phyloP scores from a whole-genome alignment of 768 basidiomycete species.

The Leccinellum rugosiceps region DNA sequence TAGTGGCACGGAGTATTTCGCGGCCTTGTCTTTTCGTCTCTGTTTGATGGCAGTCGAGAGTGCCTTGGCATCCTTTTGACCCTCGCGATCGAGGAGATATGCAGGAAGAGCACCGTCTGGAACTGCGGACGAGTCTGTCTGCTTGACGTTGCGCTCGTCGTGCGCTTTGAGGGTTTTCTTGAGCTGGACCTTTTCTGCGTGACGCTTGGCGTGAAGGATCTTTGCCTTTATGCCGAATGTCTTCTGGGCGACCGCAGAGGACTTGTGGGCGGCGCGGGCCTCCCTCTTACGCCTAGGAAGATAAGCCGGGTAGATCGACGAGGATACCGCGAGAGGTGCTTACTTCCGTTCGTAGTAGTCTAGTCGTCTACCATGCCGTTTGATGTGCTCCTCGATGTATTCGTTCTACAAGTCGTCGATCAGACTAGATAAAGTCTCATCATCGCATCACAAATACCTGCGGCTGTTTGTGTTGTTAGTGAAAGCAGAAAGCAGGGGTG shows the following conservation, averaged over 20 bases:
- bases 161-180: conserved; percentile 99
- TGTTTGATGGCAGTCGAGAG: conserved; percentile 96
- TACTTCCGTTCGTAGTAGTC: conserved; percentile 96
- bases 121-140: conserved; percentile 76
- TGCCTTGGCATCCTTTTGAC: conserved; percentile 97
- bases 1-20: conserved; percentile 94
- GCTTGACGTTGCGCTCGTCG: conserved; percentile 98
- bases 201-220: conserved; percentile 93
- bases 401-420: conserved; percentile 66
- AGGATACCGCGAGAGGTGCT: conserved; percentile 27
- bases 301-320: neutral
- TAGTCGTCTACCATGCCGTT: conserved; percentile 91
- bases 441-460: conserved; percentile 45
- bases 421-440: conserved; percentile 3
- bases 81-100: conserved; percentile 94
- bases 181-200: conserved; percentile 97
- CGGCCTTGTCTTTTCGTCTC: conserved; percentile 98
- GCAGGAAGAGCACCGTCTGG: conserved; percentile 93
- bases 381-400: conserved; percentile 98
- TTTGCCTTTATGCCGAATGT: conserved; percentile 97
- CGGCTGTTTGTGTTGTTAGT: conserved; percentile 44
- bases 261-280: conserved; percentile 71
- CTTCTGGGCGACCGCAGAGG: conserved; percentile 86
- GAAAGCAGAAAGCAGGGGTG: neutral
- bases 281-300: conserved; percentile 70